A percentile compares a stretch with the other conserved stretches of the same genome.
These are phyloP conservation scores for Mycena vulgaris DNA, from an alignment of 768 basidiomycete species.

Conservation along the genomic window DNA sequence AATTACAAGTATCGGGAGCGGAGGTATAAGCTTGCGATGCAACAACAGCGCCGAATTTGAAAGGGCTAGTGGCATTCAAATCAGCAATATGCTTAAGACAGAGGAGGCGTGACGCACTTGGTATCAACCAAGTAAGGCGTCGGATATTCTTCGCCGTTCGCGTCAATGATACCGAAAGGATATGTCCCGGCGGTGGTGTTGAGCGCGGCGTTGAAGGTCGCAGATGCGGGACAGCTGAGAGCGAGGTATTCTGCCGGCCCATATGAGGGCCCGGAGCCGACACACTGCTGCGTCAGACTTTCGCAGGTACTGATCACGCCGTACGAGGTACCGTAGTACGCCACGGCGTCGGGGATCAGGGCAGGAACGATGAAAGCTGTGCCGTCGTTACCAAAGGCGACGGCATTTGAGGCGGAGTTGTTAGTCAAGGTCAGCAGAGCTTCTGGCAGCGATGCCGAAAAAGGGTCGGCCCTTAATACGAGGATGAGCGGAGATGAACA, in stretches of 20 bases:
- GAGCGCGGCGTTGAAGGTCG: slow-evolving; percentile 26
- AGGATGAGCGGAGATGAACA: background rate
- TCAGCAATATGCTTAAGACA: background rate
- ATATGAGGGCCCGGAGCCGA: slow-evolving; percentile 15
- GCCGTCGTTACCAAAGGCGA: slow-evolving; percentile 30
- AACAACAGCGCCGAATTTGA: slow-evolving; percentile 35
- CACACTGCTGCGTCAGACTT: slow-evolving; percentile 34
- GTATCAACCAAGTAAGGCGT: slow-evolving; percentile 22
- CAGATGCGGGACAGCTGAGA: slow-evolving; percentile 32
- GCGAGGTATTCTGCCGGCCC: slow-evolving; percentile 3
- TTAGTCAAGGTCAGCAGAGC: slow-evolving; percentile 31
- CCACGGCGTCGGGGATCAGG: slow-evolving; percentile 23
- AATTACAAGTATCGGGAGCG: slow-evolving; percentile 20
- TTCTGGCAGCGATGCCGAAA: slow-evolving; percentile 27
- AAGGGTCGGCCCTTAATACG: background rate
- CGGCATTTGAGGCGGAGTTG: slow-evolving; percentile 31
- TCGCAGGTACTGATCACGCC: slow-evolving; percentile 28
- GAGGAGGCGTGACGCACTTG: slow-evolving; percentile 20
- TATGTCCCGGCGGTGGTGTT: slow-evolving; percentile 13
- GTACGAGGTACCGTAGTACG: slow-evolving; percentile 23
- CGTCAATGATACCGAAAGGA: slow-evolving; percentile 32
- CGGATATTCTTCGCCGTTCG: slow-evolving; percentile 4
- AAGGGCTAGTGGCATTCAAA: slow-evolving; percentile 25
- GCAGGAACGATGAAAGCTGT: slow-evolving; percentile 35
- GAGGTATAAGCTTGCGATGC: slow-evolving; percentile 25